Evolutionary conservation across 192 early-diverging fungal species (phyloP).

Genomic region (Coemansia sp.): DNA sequence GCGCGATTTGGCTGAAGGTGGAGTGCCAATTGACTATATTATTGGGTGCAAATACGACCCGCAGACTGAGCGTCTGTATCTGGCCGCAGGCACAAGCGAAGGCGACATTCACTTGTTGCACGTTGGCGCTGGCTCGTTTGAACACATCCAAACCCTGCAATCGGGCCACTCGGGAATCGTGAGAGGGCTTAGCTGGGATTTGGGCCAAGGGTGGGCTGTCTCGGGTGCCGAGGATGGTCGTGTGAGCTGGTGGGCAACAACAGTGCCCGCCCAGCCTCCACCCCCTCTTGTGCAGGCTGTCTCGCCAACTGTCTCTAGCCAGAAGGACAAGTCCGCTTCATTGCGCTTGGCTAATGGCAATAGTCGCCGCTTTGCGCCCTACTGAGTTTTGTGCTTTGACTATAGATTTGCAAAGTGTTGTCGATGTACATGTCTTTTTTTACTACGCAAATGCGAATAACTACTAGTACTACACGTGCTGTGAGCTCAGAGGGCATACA

Average conservation of each 20-base stretch:
- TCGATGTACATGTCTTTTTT: not conserved
- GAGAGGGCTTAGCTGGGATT: conserved; percentile 74
- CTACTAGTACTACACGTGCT: not conserved
- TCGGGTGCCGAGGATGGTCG: conserved; percentile 80
- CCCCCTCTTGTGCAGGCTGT: not conserved
- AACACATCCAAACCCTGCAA: conserved; percentile 73
- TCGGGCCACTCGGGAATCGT: conserved; percentile 87
- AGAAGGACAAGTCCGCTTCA: not conserved
- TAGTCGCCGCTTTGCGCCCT: conserved; percentile 30
- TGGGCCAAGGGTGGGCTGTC: conserved; percentile 56
- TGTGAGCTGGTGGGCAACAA: conserved; percentile 64
- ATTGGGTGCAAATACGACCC: conserved; percentile 79
- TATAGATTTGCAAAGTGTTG: not conserved
- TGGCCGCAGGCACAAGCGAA: conserved; percentile 74
- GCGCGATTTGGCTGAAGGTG: conserved; percentile 52
- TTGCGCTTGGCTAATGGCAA: not conserved
- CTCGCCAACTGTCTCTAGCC: not conserved
- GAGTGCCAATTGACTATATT: conserved; percentile 70
- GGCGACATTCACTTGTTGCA: conserved; percentile 76
- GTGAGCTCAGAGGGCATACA: conserved; percentile 21
- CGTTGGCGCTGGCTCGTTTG: conserved; percentile 71
- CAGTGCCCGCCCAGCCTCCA: not conserved
- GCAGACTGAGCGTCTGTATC: conserved; percentile 65
- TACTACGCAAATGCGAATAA: not conserved
- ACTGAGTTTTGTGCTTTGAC: conserved; percentile 5